These are phyloP conservation scores for Mrakia frigida DNA, from an alignment of 768 basidiomycete genomes.

Conservation along the genomic window DNA sequence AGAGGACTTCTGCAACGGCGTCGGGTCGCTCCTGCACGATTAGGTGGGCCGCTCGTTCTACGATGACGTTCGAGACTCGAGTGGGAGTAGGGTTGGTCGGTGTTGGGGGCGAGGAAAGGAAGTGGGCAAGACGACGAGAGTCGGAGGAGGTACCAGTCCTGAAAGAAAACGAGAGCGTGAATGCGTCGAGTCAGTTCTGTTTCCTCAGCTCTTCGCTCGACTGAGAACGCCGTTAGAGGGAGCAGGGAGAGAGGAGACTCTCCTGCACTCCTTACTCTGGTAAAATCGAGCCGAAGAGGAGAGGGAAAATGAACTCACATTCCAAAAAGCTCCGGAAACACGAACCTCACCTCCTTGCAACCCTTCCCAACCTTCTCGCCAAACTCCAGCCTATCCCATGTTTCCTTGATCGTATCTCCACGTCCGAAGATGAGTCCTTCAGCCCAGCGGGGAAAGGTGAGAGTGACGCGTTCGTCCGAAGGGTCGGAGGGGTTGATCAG, in stretches of 20 bases:
- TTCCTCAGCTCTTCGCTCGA: no score
- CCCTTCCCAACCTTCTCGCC: slow-evolving; percentile 3
- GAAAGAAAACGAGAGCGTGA: background rate
- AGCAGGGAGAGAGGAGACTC: no score
- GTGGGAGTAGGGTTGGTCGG: background rate
- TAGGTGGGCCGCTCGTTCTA: background rate
- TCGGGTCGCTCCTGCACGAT: background rate
- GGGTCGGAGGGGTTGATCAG: background rate
- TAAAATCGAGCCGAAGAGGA: no score
- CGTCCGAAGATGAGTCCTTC: background rate
- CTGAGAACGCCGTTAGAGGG: no score
- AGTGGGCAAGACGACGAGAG: background rate
- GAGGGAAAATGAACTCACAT: background rate
- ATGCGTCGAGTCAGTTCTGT: no score
- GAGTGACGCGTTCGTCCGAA: background rate
- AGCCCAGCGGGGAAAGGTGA: slow-evolving; percentile 3
- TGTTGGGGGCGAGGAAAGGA: background rate
- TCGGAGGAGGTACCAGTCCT: background rate
- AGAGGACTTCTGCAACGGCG: background rate
- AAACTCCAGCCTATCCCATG: background rate
- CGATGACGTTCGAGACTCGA: background rate
- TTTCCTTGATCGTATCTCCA: background rate
- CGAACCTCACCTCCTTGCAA: background rate
- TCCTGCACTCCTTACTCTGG: no score
- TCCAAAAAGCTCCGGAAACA: background rate